phyloP scores from a whole-genome alignment of 306 rosid genomes.

The Benincasa hispida region DNA sequence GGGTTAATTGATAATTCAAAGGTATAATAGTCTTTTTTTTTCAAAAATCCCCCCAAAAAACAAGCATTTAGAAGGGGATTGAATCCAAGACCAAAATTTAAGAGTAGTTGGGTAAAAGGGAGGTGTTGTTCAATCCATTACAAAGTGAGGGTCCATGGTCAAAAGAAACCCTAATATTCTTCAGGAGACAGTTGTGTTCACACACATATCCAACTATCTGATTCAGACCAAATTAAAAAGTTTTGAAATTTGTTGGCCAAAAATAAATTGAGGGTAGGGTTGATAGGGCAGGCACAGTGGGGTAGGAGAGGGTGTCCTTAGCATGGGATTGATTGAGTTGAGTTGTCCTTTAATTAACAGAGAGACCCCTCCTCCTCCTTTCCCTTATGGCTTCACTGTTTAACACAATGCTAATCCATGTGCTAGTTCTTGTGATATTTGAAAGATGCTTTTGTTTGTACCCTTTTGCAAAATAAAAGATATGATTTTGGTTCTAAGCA shows the following conservation, averaged over 20 bases:
- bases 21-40: too few relatives aligned
- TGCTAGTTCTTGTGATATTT: neutral
- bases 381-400: neutral
- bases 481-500: neutral
- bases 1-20: too few relatives aligned
- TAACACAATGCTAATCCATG: neutral
- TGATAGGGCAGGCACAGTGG: neutral
- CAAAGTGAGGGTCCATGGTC: neutral
- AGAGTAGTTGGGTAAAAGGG: neutral
- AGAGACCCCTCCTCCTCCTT: neutral
- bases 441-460: neutral
- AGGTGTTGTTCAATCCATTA: neutral
- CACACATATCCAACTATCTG: neutral
- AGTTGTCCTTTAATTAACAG: neutral
- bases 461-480: neutral
- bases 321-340: constrained; percentile 4
- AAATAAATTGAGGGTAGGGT: neutral
- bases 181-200: neutral
- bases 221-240: neutral
- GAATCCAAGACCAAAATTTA: neutral
- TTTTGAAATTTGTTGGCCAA: constrained; percentile 1
- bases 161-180: neutral
- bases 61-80: neutral
- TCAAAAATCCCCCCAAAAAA: neutral
- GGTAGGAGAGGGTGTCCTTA: constrained; percentile 2